Conservation (phyloP, 2,329 filamentous ascomycete genomes). For the Paracoccidioides lutzii region DNA sequence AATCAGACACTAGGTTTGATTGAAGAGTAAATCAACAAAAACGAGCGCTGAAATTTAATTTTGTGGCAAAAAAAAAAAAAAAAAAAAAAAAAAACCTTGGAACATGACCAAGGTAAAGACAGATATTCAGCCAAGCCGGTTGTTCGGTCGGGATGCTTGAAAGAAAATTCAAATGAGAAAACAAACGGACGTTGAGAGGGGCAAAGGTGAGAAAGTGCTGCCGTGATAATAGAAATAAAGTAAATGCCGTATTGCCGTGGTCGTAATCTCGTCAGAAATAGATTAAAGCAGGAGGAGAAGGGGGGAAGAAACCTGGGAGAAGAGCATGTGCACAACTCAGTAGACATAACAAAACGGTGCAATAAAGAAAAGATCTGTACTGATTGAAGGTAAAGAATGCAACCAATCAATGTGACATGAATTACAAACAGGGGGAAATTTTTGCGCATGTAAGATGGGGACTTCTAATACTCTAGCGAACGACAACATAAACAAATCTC, state of each 20-base stretch:
- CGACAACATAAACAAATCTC: neutral
- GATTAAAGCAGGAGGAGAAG: neutral
- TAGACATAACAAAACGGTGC: neutral
- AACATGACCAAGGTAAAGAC: slow-evolving; percentile 4
- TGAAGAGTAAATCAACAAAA: neutral
- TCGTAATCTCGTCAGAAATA: slow-evolving; percentile 3
- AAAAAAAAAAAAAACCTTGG: slow-evolving; percentile 5
- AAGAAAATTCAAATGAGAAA: neutral
- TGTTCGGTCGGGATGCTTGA: neutral
- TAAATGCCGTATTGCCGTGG: neutral
- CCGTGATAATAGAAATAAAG: slow-evolving; percentile 6
- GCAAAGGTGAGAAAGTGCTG: slow-evolving; percentile 3
- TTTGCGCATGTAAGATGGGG: neutral
- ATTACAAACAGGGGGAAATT: neutral
- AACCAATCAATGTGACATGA: neutral
- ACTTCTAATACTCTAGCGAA: neutral
- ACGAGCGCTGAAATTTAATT: neutral
- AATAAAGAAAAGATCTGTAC: neutral
- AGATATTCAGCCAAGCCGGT: neutral
- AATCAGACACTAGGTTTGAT: neutral
- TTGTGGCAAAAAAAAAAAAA: slow-evolving; percentile 1
- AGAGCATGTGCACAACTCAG: neutral
- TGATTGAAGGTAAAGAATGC: neutral
- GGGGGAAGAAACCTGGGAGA: neutral
- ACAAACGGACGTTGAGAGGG: neutral